phyloP scores from a whole-genome alignment of 192 early-diverging fungal genomes.

The Phlyctochytrium planicorne region DNA sequence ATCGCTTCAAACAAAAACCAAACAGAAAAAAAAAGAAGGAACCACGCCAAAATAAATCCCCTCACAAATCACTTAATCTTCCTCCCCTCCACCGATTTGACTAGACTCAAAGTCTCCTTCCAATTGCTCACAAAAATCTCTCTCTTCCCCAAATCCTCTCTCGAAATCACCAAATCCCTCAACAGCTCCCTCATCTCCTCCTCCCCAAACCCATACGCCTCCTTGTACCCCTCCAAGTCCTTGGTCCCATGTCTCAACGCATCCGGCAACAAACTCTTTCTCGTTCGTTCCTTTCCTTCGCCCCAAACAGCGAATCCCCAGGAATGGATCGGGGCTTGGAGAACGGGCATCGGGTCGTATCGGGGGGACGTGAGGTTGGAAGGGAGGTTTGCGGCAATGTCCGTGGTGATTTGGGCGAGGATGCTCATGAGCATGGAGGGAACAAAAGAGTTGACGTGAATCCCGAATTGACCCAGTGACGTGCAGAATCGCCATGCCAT shows the following conservation, averaged over 20 bases:
- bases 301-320: constrained; percentile 6
- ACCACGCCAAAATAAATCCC: too few relatives aligned
- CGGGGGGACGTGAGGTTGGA: not conserved
- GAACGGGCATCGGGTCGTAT: not conserved
- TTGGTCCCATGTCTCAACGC: not conserved
- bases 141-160: not conserved
- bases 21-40: too few relatives aligned
- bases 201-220: not conserved
- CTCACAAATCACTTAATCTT: not conserved
- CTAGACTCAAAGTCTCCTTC: not conserved
- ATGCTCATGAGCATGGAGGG: not conserved
- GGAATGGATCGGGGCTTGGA: not conserved
- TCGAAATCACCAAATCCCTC: not conserved
- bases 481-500: not conserved
- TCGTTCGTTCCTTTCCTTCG: not conserved
- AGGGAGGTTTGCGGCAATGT: not conserved
- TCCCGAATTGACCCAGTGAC: not conserved
- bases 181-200: not conserved
- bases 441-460: not conserved
- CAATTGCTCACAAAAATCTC: not conserved
- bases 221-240: not conserved
- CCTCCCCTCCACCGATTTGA: not conserved
- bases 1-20: too few relatives aligned
- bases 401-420: not conserved
- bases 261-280: constrained; percentile 1